Conservation (phyloP, 805 yeast species). For the Nakazawaea ernobii region DNA sequence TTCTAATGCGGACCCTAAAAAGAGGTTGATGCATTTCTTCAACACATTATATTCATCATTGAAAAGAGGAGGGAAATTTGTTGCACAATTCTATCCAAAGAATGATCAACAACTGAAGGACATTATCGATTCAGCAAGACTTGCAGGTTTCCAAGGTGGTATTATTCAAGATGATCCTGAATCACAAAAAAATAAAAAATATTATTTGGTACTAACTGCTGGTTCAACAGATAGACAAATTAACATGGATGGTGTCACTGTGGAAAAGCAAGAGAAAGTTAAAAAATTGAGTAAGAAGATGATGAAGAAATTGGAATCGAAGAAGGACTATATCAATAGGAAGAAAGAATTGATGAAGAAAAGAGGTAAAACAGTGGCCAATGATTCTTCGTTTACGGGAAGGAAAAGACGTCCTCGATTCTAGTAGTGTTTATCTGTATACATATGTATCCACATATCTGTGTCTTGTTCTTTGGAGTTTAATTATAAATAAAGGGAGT, state of each 20-base stretch:
- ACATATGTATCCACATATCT: not conserved
- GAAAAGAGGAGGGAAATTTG: constrained; percentile 94
- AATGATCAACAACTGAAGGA: constrained; percentile 80
- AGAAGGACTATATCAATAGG: constrained; percentile 76
- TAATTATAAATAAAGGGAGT: no score
- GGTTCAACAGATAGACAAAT: constrained; percentile 71
- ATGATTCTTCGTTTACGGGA: constrained; percentile 88
- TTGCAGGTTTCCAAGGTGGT: constrained; percentile 96
- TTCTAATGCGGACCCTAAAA: constrained; percentile 73
- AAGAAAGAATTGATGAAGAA: constrained; percentile 92
- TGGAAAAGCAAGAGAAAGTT: constrained; percentile 54
- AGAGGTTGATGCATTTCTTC: constrained; percentile 76
- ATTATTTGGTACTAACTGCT: constrained; percentile 84
- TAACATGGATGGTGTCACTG: constrained; percentile 72
- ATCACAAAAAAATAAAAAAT: constrained; percentile 84
- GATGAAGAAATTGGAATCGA: constrained; percentile 58
- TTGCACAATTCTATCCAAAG: constrained; percentile 93
- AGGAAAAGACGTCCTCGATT: constrained; percentile 70
- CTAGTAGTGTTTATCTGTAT: constrained; percentile 21
- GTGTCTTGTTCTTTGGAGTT: not conserved
- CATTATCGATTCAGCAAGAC: constrained; percentile 79
- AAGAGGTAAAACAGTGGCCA: constrained; percentile 85
- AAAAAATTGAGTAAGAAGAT: constrained; percentile 40
- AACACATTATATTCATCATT: constrained; percentile 81
- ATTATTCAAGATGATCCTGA: constrained; percentile 91